Conservation (phyloP, 306 rosid species). For the Boehmeria nivea region DNA sequence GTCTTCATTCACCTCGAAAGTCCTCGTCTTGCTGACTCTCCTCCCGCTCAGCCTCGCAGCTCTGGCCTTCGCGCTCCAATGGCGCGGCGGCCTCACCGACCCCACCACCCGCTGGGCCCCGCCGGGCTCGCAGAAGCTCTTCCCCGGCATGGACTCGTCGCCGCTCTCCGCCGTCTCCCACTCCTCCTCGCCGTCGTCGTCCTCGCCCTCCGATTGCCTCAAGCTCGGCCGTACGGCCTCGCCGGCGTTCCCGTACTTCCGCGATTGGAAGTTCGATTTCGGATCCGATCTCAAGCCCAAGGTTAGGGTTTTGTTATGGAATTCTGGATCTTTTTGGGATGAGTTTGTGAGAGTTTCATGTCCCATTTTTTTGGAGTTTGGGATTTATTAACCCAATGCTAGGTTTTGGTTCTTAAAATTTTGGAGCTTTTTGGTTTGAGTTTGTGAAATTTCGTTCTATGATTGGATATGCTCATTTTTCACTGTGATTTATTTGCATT, state of each 20-base stretch:
- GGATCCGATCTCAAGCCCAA: constrained; percentile 65
- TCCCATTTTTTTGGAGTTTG: too few relatives aligned
- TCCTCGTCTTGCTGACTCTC: constrained; percentile 74
- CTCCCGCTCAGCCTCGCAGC: constrained; percentile 86
- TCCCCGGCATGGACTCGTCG: constrained; percentile 92
- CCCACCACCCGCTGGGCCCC: constrained; percentile 72
- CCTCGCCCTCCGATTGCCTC: constrained; percentile 54
- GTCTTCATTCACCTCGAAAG: constrained; percentile 51
- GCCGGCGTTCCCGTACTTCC: constrained; percentile 72
- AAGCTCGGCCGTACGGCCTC: constrained; percentile 60
- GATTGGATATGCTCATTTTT: too few relatives aligned
- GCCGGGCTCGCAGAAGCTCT: constrained; percentile 58
- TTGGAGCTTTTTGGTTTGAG: too few relatives aligned
- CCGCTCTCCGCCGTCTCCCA: constrained; percentile 56
- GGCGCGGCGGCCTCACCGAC: constrained; percentile 94
- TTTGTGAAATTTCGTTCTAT: too few relatives aligned
- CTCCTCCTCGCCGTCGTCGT: constrained; percentile 36
- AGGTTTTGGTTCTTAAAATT: too few relatives aligned
- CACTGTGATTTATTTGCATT: too few relatives aligned
- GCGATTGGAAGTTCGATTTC: constrained; percentile 73
- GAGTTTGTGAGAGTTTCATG: too few relatives aligned
- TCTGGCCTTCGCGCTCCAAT: constrained; percentile 88
- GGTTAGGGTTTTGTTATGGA: constrained; percentile 34
- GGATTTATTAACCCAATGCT: too few relatives aligned
- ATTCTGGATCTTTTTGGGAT: not conserved